These are phyloP conservation scores for Sarcodon aspratus DNA, from an alignment of 768 basidiomycete genomes.

Conservation along the genomic window DNA sequence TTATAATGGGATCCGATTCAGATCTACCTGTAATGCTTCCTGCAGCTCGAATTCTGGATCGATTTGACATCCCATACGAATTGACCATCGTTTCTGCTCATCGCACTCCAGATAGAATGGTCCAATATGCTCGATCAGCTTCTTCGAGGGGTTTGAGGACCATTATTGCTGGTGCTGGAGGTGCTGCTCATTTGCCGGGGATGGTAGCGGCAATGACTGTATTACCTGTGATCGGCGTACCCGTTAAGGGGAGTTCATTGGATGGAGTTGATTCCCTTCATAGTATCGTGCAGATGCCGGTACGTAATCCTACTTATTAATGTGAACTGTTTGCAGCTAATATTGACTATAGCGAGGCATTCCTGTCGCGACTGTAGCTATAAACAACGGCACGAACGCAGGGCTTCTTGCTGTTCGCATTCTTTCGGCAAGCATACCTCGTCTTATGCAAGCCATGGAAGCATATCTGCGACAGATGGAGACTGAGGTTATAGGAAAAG, in stretches of 20 bases:
- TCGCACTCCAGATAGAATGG: conserved; percentile 80
- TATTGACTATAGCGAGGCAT: conserved; percentile 64
- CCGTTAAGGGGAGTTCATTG: conserved; percentile 87
- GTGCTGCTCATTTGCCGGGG: conserved; percentile 94
- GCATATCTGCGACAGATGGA: conserved; percentile 60
- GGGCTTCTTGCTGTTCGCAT: conserved; percentile 87
- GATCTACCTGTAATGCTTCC: conserved; percentile 92
- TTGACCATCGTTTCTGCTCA: conserved; percentile 95
- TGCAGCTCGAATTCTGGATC: conserved; percentile 73
- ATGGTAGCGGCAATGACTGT: conserved; percentile 96
- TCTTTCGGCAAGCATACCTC: conserved; percentile 64
- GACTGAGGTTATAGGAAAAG: conserved; percentile 69
- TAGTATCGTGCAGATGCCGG: conserved; percentile 99
- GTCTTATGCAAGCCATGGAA: conserved; percentile 56
- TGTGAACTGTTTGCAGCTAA: background rate
- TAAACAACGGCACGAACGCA: conserved; percentile 92
- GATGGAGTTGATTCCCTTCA: conserved; percentile 97
- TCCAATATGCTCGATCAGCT: conserved; percentile 73
- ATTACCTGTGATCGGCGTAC: conserved; percentile 91
- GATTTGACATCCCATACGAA: conserved; percentile 83
- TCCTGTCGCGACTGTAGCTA: conserved; percentile 95
- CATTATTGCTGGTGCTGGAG: conserved; percentile 95
- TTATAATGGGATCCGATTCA: conserved; percentile 99
- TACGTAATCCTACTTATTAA: conserved; percentile 26
- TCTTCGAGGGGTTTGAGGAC: conserved; percentile 51